A percentile compares a stretch with the other conserved stretches of the same genome.
Conservation (phyloP, 208 protist species). For the Herpetomonas muscarum region DNA sequence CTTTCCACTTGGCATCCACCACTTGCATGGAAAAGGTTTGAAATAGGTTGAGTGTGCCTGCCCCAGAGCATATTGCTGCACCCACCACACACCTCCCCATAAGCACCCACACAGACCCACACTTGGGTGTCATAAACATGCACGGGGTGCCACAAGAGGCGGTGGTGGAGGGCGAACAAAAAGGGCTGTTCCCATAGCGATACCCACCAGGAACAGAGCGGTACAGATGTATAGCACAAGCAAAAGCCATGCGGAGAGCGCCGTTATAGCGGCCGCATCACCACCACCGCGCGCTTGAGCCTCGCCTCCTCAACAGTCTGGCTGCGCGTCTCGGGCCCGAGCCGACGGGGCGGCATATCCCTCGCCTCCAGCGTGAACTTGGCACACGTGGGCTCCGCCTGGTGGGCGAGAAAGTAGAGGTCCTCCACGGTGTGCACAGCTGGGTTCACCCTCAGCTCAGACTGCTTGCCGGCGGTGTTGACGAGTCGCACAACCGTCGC, state of each 20-base stretch:
- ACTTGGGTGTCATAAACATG: too few species aligned
- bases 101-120: too few species aligned
- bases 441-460: conserved; percentile 69
- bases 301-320: conserved; percentile 62
- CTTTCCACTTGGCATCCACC: too few species aligned
- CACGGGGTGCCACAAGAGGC: too few species aligned
- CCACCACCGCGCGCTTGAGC: conserved; percentile 49
- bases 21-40: too few species aligned
- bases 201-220: too few species aligned
- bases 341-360: conserved; percentile 56
- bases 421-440: conserved; percentile 70
- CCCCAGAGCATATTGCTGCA: too few species aligned
- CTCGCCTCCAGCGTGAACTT: conserved; percentile 56
- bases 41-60: too few species aligned
- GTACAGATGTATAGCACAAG: too few species aligned
- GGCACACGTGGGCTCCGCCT: conserved; percentile 27
- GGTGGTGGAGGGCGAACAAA: too few species aligned
- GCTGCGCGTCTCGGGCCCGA: conserved; percentile 24
- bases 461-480: conserved; percentile 49
- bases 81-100: too few species aligned
- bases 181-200: too few species aligned
- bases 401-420: conserved; percentile 55
- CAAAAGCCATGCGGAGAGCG: not conserved
- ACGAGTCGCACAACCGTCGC: conserved; percentile 58
- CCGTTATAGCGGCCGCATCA: conserved; percentile 40